Evolutionary conservation across 257 asterid species (phyloP).

Genomic region (Gentiana macrophylla): DNA sequence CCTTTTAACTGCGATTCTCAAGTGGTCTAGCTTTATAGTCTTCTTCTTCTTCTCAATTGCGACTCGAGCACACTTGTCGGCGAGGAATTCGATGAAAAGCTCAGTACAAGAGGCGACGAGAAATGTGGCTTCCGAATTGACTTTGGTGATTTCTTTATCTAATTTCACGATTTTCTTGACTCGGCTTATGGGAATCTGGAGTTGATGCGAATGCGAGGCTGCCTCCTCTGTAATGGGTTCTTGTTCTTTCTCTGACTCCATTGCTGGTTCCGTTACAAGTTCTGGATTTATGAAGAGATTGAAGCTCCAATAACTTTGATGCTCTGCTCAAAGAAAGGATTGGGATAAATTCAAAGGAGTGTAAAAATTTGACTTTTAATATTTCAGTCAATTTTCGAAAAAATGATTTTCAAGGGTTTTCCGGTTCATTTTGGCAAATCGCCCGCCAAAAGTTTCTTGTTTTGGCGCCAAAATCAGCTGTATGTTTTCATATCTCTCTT

Average conservation of each 20-base stretch:
- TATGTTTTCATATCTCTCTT: background rate
- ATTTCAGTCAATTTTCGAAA: background rate
- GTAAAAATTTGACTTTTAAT: too few species aligned
- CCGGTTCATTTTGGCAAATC: too few species aligned
- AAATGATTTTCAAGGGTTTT: background rate
- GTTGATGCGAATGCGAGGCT: constrained; percentile 13
- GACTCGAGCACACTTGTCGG: constrained; percentile 66
- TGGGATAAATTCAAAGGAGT: too few species aligned
- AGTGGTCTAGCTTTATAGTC: constrained; percentile 44
- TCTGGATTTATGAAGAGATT: too few species aligned
- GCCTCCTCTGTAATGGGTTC: constrained; percentile 20
- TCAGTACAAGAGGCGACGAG: constrained; percentile 66
- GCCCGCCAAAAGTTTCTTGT: too few species aligned
- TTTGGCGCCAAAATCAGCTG: too few species aligned
- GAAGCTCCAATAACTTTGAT: too few species aligned
- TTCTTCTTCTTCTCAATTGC: constrained; percentile 67
- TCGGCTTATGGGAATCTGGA: constrained; percentile 54
- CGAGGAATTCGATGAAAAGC: constrained; percentile 65
- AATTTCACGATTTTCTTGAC: constrained; percentile 70
- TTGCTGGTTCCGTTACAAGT: constrained; percentile 3
- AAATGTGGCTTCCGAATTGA: constrained; percentile 66
- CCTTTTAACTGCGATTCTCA: constrained; percentile 57
- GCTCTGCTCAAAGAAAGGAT: too few species aligned
- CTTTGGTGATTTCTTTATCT: constrained; percentile 65
- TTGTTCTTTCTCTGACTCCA: constrained; percentile 32